These are phyloP conservation scores for Neofusicoccum parvum DNA, from an alignment of 2,329 filamentous ascomycete species.

Conservation along the genomic window DNA sequence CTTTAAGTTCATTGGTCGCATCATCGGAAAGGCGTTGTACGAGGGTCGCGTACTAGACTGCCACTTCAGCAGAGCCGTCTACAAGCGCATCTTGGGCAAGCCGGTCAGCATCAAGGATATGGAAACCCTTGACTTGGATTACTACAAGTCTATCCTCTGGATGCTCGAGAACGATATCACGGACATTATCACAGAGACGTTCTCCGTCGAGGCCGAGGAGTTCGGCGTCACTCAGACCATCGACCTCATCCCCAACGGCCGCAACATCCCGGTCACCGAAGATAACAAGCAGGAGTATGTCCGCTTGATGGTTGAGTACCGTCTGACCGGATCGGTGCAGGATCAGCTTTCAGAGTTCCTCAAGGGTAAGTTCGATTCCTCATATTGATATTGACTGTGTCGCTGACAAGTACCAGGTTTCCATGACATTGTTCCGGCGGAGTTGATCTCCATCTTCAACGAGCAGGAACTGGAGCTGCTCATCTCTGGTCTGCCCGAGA, in stretches of 20 bases:
- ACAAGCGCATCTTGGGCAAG: conserved; percentile 95
- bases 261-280: conserved; percentile 90
- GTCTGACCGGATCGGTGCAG: conserved; percentile 85
- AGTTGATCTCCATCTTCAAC: conserved; percentile 95
- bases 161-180: conserved; percentile 99
- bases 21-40: conserved; percentile 97
- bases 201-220: conserved; percentile 89
- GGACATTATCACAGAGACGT: conserved; percentile 94
- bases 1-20: conserved; percentile 98
- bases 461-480: conserved; percentile 96
- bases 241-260: conserved; percentile 83
- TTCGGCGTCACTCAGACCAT: conserved; percentile 88
- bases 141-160: conserved; percentile 98
- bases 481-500: conserved; percentile 95
- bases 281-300: conserved; percentile 99
- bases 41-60: conserved; percentile 95
- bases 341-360: conserved; percentile 94
- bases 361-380: conserved; percentile 49
- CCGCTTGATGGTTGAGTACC: conserved; percentile 90
- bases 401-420: conserved; percentile 56
- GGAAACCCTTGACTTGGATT: conserved; percentile 97
- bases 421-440: conserved; percentile 95
- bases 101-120: conserved; percentile 98
- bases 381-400: no score
- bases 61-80: conserved; percentile 97